These are phyloP conservation scores for Xylariaceae sp. DNA, from an alignment of 2,329 filamentous ascomycete genomes.

Conservation along the genomic window DNA sequence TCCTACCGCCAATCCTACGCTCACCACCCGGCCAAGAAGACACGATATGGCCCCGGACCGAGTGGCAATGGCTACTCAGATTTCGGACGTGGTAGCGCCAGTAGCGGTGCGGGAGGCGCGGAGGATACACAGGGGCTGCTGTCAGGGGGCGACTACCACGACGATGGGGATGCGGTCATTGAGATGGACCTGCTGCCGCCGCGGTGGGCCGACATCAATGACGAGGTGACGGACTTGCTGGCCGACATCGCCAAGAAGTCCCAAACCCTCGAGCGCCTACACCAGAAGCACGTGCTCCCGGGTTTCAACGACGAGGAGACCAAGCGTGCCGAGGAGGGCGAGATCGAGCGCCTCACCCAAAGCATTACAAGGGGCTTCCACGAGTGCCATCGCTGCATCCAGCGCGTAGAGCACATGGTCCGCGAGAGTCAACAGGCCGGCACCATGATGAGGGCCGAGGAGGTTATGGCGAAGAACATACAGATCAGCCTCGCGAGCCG, in stretches of 20 bases:
- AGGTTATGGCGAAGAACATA: slow-evolving; percentile 95
- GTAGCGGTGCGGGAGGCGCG: slow-evolving; percentile 42
- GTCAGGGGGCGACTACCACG: slow-evolving; percentile 75
- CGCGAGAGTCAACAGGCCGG: slow-evolving; percentile 76
- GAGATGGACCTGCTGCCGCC: slow-evolving; percentile 98
- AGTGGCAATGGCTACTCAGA: slow-evolving; percentile 66
- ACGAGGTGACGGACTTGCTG: slow-evolving; percentile 87
- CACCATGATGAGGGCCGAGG: slow-evolving; percentile 79
- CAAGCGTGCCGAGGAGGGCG: slow-evolving; percentile 82
- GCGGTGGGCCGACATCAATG: slow-evolving; percentile 93
- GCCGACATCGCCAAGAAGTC: slow-evolving; percentile 82
- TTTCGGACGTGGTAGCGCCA: slow-evolving; percentile 62
- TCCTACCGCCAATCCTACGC: slow-evolving; percentile 99
- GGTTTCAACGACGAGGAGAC: slow-evolving; percentile 95
- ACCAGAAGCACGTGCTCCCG: slow-evolving; percentile 95
- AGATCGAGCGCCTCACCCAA: slow-evolving; percentile 91
- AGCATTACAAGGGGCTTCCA: slow-evolving; percentile 89
- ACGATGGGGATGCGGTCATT: slow-evolving; percentile 93
- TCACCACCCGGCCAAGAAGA: slow-evolving; percentile 89
- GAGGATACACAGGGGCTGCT: slow-evolving; percentile 79
- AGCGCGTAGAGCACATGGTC: slow-evolving; percentile 86
- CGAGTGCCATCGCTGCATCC: slow-evolving; percentile 85
- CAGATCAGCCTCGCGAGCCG: slow-evolving; percentile 87
- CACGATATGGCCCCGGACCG: slow-evolving; percentile 64
- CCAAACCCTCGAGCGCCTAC: slow-evolving; percentile 84